phyloP scores from a whole-genome alignment of 176 grass and related monocot genomes.

The Guadua angustifolia region DNA sequence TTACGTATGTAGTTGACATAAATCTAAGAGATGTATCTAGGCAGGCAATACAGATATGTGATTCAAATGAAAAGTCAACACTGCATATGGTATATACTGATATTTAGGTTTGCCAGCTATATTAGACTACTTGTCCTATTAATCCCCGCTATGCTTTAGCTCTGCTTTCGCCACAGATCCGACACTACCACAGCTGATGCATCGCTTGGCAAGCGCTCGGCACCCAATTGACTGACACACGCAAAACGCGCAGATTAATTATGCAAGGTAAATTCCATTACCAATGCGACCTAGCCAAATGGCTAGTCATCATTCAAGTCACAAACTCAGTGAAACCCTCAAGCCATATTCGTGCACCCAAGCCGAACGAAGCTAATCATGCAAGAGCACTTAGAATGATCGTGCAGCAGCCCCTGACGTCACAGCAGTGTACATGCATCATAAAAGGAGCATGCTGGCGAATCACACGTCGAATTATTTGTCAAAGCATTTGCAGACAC shows the following conservation, averaged over 20 bases:
- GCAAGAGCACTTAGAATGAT: too few species aligned
- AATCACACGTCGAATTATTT: neutral
- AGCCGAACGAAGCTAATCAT: too few species aligned
- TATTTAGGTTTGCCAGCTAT: slow-evolving; percentile 10
- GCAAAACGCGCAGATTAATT: too few species aligned
- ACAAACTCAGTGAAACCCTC: neutral
- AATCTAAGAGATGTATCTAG: neutral
- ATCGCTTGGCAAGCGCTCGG: too few species aligned
- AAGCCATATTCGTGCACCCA: neutral
- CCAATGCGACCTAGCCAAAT: too few species aligned
- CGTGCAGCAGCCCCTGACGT: neutral
- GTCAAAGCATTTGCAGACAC: neutral
- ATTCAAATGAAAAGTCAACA: slow-evolving; percentile 2
- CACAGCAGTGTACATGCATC: neutral
- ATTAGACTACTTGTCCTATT: too few species aligned
- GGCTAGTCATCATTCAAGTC: neutral
- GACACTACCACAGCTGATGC: too few species aligned
- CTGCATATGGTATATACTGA: neutral
- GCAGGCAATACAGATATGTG: neutral
- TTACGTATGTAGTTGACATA: neutral
- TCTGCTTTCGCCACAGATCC: too few species aligned
- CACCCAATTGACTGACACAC: too few species aligned
- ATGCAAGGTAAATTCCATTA: too few species aligned
- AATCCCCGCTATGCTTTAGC: too few species aligned
- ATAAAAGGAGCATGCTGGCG: neutral